phyloP scores from a whole-genome alignment of 371 early-diverging fungal species.

The Choanephora cucurbitarum region DNA sequence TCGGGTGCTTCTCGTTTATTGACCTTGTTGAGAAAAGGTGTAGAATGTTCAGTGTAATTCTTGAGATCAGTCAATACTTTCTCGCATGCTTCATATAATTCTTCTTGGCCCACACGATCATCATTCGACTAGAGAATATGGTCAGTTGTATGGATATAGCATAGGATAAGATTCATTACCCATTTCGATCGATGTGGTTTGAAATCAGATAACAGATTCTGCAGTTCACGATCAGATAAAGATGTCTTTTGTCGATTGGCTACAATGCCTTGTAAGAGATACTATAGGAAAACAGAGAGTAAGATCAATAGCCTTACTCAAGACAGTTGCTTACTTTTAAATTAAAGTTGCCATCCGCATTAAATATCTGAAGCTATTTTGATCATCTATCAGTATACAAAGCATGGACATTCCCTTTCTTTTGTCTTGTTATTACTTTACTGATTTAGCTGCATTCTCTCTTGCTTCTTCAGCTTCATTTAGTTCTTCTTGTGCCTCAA shows the following conservation, averaged over 20 bases:
- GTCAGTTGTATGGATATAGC: conserved; percentile 90
- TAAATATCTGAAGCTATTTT: conserved; percentile 51
- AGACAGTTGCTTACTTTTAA: conserved; percentile 62
- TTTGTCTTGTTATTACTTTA: conserved; percentile 8
- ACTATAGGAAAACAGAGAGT: too few species aligned
- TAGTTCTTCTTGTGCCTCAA: conserved; percentile 55
- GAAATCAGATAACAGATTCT: conserved; percentile 79
- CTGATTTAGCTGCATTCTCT: conserved; percentile 38
- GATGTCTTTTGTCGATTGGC: conserved; percentile 65
- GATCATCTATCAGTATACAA: too few species aligned
- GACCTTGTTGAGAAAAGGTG: conserved; percentile 91
- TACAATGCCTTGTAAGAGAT: conserved; percentile 80
- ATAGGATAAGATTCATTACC: conserved; percentile 79
- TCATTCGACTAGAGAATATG: conserved; percentile 59
- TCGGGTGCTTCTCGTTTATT: conserved; percentile 94
- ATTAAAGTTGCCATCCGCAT: conserved; percentile 54
- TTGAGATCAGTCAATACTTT: conserved; percentile 82
- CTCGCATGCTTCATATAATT: conserved; percentile 89
- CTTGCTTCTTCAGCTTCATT: conserved; percentile 54
- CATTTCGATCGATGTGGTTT: conserved; percentile 90
- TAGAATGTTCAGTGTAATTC: conserved; percentile 77
- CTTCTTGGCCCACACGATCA: conserved; percentile 89
- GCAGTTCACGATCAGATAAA: conserved; percentile 73
- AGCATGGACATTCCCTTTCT: too few species aligned
- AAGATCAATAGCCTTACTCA: too few species aligned